phyloP scores from a whole-genome alignment of 2,329 filamentous ascomycete species.

The Epichloe hybrida region DNA sequence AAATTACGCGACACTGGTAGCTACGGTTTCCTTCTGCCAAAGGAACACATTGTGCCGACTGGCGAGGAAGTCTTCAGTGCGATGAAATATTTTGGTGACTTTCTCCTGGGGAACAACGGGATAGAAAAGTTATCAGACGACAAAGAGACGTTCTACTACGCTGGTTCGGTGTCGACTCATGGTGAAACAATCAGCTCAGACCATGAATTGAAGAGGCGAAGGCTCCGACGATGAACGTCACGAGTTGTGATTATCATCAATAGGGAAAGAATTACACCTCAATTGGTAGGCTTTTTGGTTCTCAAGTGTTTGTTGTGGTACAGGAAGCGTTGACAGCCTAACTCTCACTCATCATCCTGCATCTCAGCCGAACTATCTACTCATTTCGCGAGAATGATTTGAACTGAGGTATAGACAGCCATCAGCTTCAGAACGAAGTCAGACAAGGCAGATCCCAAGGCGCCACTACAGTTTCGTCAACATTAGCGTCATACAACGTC shows the following conservation, averaged over 20 bases:
- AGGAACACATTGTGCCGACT: slow-evolving; percentile 74
- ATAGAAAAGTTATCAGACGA: slow-evolving; percentile 33
- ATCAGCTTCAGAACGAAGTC: slow-evolving; percentile 27
- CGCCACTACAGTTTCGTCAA: slow-evolving; percentile 19
- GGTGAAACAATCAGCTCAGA: slow-evolving; percentile 8
- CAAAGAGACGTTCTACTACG: slow-evolving; percentile 11
- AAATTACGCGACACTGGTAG: slow-evolving; percentile 87
- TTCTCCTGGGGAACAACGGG: slow-evolving; percentile 56
- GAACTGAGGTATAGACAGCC: slow-evolving; percentile 29
- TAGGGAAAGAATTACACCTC: no score
- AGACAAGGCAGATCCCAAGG: slow-evolving; percentile 18
- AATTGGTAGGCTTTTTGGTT: no score
- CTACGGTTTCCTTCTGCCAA: slow-evolving; percentile 85
- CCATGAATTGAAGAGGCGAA: slow-evolving; percentile 19
- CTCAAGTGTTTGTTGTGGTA: no score
- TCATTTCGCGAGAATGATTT: slow-evolving; percentile 21
- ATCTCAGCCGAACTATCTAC: neutral
- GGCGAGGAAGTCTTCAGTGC: slow-evolving; percentile 80
- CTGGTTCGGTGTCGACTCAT: slow-evolving; percentile 1
- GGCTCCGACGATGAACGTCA: slow-evolving; percentile 13
- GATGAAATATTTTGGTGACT: slow-evolving; percentile 72
- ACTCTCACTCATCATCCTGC: neutral
- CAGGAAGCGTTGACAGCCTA: no score
- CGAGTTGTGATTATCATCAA: neutral
- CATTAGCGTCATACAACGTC: neutral